Percentiles rank a stretch among this genome's conserved stretches.
These are phyloP conservation scores for Russula dissimulans DNA, from an alignment of 768 basidiomycete genomes.

Conservation along the genomic window DNA sequence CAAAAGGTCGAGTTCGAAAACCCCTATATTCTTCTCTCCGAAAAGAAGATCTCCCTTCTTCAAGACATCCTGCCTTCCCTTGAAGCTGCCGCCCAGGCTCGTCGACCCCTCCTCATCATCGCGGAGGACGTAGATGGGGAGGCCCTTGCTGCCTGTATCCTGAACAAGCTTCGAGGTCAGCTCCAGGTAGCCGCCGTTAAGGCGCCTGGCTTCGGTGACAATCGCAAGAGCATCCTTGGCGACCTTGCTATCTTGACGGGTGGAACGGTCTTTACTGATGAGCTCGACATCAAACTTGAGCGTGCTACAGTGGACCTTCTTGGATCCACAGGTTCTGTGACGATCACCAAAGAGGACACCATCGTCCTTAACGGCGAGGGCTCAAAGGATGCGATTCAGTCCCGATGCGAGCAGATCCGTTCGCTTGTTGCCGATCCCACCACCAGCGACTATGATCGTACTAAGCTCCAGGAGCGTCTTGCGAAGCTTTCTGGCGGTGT, in stretches of 20 bases:
- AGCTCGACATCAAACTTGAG: slow-evolving; percentile 93
- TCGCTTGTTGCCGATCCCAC: slow-evolving; percentile 68
- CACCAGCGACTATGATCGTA: slow-evolving; percentile 89
- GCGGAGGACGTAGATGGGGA: slow-evolving; percentile 98
- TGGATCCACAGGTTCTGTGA: slow-evolving; percentile 83
- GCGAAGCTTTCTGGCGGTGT: slow-evolving; percentile 96
- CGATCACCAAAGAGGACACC: slow-evolving; percentile 97
- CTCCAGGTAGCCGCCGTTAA: slow-evolving; percentile 91
- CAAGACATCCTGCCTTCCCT: slow-evolving; percentile 94
- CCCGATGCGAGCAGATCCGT: slow-evolving; percentile 94
- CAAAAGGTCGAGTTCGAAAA: slow-evolving; percentile 98
- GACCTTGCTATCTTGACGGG: slow-evolving; percentile 96
- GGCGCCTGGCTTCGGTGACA: slow-evolving; percentile 98
- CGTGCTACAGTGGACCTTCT: slow-evolving; percentile 81
- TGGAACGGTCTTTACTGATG: slow-evolving; percentile 91
- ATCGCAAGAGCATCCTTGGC: slow-evolving; percentile 96
- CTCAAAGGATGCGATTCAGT: slow-evolving; percentile 79
- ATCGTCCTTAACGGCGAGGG: slow-evolving; percentile 93
- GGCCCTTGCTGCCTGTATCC: slow-evolving; percentile 93
- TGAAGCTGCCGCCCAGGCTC: slow-evolving; percentile 66
- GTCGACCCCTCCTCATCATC: slow-evolving; percentile 91
- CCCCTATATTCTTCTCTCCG: slow-evolving; percentile 83
- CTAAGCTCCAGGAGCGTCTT: slow-evolving; percentile 92
- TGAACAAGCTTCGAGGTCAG: slow-evolving; percentile 99
- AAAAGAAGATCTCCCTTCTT: slow-evolving; percentile 95